phyloP scores from a whole-genome alignment of 1,139 yeast genomes.

The Pneumocystis jirovecii region DNA sequence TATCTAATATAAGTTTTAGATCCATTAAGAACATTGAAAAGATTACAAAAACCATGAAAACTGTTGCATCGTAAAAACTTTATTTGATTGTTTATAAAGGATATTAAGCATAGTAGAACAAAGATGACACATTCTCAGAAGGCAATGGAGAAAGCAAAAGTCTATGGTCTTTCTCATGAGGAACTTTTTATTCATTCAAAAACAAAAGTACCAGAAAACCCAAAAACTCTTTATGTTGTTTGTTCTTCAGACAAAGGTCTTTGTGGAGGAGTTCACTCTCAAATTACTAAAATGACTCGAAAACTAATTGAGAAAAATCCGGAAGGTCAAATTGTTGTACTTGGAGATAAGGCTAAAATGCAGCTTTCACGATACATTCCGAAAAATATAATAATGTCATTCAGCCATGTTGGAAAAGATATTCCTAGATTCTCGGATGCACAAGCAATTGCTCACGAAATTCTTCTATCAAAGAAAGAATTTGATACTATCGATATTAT shows the following conservation, averaged over 20 bases:
- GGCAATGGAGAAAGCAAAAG: slow-evolving; percentile 82
- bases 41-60: slow-evolving; percentile 98
- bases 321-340: slow-evolving; percentile 63
- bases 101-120: slow-evolving; percentile 27
- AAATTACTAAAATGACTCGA: slow-evolving; percentile 80
- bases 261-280: slow-evolving; percentile 96
- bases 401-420: slow-evolving; percentile 89
- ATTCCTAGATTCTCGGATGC: slow-evolving; percentile 90
- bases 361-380: slow-evolving; percentile 78
- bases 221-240: slow-evolving; percentile 62
- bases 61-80: slow-evolving; percentile 58
- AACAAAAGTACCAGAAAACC: slow-evolving; percentile 40
- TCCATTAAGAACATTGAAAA: slow-evolving; percentile 76
- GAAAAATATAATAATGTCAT: slow-evolving; percentile 52
- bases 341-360: slow-evolving; percentile 87
- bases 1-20: neutral
- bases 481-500: slow-evolving; percentile 69
- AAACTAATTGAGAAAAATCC: slow-evolving; percentile 34
- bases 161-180: slow-evolving; percentile 63
- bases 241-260: slow-evolving; percentile 95
- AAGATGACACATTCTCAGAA: slow-evolving; percentile 91
- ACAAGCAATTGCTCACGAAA: slow-evolving; percentile 75
- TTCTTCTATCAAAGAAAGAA: slow-evolving; percentile 38
- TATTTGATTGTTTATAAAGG: neutral
- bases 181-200: slow-evolving; percentile 74